Base-by-base conservation (phyloP, 2,329 filamentous ascomycete genomes). In the Aspergillus viridinutans region DNA sequence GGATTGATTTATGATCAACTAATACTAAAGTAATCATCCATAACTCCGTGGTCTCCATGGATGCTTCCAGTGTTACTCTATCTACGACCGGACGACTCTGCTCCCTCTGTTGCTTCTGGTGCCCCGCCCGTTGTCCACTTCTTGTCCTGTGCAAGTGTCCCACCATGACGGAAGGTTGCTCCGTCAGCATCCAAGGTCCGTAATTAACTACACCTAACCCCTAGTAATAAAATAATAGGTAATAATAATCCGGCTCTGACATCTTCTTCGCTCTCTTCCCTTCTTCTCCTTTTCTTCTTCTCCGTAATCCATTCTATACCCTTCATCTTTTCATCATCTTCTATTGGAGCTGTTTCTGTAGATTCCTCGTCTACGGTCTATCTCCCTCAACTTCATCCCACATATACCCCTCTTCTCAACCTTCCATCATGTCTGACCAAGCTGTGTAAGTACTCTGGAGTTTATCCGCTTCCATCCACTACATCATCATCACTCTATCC, bases 371-470 rank as follows among this genome's bases (percentile, higher is more conserved):
- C 50, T n/a, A 25, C 45, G 14, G 47, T 49, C 58, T 53, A 42
- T 62, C 54, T 53, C 61, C 53, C 50, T 57, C 45, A 49, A 60
- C 54, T 53, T 51, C 54, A 52, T 54, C 51, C 61, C 40, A 58
- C 38, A 55, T 26, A 10, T 52, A 52, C 47, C 47, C 43, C 56
- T 53, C 52, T 60, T 60, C 55, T 56, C 53, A 53, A 48, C 55
- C 57, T 61, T 59, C 62, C 69, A 75, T 67, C 64, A 78, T 78
- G 76, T 71, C 74, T 64, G 72, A 74, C 57, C 65, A 76, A 62
- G 76, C 74, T 73, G 73, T 76, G 76, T 78, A 72, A 77, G 76
- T 77, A 56, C 56, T 56, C 58, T 58, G 3, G 45, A 42, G 42
- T 40, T 35, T 45, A 53, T 28, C 21, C 20, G n/a, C 48, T 42